These are phyloP conservation scores for Colletotrichum sp. DNA, from an alignment of 2,329 filamentous ascomycete genomes.

Conservation along the genomic window DNA sequence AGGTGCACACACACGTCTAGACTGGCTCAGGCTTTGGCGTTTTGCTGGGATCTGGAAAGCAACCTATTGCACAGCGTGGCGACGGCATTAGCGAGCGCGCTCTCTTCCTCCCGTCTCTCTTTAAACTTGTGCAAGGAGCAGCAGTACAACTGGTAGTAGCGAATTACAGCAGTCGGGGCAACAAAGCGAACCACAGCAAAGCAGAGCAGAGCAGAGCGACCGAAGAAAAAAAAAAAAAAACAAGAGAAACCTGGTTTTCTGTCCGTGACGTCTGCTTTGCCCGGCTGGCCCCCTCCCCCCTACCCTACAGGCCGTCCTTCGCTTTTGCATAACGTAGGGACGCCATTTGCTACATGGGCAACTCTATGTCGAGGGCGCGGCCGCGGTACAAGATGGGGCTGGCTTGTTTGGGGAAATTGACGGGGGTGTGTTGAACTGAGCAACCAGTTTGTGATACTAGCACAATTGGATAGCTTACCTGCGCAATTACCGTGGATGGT, in stretches of 20 bases:
- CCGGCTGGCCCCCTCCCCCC: neutral
- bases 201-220: neutral
- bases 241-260: neutral
- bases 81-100: slow-evolving; percentile 11
- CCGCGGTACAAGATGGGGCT: neutral
- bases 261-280: neutral
- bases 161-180: neutral
- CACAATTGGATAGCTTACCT: slow-evolving; percentile 1
- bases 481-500: neutral
- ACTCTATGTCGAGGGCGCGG: neutral
- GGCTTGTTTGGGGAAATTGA: neutral
- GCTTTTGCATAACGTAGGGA: neutral
- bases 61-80: slow-evolving; percentile 10
- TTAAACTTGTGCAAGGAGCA: neutral
- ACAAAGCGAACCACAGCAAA: neutral
- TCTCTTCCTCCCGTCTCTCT: neutral
- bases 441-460: neutral
- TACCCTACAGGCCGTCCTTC: neutral
- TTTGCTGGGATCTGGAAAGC: slow-evolving; percentile 11
- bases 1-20: slow-evolving; percentile 3
- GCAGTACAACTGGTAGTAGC: neutral
- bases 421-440: neutral
- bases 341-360: neutral
- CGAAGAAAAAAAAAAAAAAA: neutral
- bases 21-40: neutral